Conservation (phyloP, 2,329 filamentous ascomycete genomes). For the Berkeleyomyces basicola region DNA sequence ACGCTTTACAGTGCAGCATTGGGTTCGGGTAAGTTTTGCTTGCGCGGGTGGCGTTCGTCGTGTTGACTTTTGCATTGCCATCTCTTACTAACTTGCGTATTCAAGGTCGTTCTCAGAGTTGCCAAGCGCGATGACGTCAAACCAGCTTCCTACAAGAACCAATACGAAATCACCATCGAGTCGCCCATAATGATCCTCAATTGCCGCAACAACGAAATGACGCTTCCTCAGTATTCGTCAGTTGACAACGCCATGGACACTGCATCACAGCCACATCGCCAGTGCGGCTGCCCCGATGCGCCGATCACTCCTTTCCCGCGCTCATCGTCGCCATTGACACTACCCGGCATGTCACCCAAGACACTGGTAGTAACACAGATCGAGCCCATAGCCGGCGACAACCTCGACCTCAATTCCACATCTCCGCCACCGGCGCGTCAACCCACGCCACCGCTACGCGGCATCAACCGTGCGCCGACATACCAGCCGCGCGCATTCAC, state of each 20-base stretch:
- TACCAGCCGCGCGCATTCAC: constrained; percentile 71
- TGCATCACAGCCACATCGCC: constrained; percentile 27
- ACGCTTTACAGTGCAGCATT: constrained; percentile 86
- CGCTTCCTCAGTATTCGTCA: constrained; percentile 58
- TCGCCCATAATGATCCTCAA: constrained; percentile 88
- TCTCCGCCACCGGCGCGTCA: neutral
- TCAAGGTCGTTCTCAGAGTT: constrained; percentile 79
- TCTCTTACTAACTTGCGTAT: neutral
- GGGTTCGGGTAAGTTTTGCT: constrained; percentile 61
- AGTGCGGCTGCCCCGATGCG: constrained; percentile 39
- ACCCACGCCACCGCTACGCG: neutral
- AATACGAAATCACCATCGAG: constrained; percentile 94
- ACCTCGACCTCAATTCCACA: neutral
- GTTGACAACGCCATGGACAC: constrained; percentile 36
- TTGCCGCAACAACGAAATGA: constrained; percentile 83
- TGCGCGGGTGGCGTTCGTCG: neutral
- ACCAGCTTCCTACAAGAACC: constrained; percentile 53
- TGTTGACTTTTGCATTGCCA: neutral
- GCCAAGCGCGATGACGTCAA: constrained; percentile 69
- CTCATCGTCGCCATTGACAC: neutral
- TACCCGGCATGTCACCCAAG: constrained; percentile 6
- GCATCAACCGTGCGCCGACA: constrained; percentile 59
- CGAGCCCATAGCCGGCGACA: neutral
- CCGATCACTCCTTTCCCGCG: neutral
- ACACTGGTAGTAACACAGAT: neutral